Conservation (phyloP, 2,329 filamentous ascomycete species). For the Sclerotinia glacialis region DNA sequence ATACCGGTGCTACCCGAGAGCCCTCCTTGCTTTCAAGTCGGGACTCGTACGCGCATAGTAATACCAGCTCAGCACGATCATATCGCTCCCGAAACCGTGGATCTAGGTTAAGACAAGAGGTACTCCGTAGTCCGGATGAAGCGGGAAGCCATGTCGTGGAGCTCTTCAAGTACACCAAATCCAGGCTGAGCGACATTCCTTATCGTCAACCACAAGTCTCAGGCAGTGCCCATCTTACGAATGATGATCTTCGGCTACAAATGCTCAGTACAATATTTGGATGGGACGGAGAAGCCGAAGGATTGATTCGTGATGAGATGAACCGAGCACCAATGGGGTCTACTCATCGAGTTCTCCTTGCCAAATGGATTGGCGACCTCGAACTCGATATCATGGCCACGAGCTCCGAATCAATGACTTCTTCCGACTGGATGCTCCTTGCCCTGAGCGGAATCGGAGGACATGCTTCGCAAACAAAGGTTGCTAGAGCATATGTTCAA, state of each 20-base stretch:
- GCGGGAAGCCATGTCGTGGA: constrained; percentile 60
- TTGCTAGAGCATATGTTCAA: constrained; percentile 87
- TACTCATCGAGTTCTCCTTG: constrained; percentile 74
- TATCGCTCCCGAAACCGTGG: constrained; percentile 49
- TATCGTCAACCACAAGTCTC: constrained; percentile 66
- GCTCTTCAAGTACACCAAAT: constrained; percentile 81
- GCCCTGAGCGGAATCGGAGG: constrained; percentile 85
- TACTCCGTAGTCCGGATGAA: constrained; percentile 75
- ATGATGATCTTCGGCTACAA: constrained; percentile 78
- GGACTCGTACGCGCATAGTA: constrained; percentile 58
- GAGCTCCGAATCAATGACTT: constrained; percentile 82
- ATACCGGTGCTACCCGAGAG: constrained; percentile 32
- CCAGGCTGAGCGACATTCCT: constrained; percentile 76
- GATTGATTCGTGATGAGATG: constrained; percentile 81
- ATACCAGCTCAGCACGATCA: constrained; percentile 39
- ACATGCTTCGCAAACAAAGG: constrained; percentile 77
- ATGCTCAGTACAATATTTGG: constrained; percentile 96
- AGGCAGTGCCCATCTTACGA: constrained; percentile 61
- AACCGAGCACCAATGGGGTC: constrained; percentile 70
- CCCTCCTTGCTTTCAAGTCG: constrained; percentile 38
- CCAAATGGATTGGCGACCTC: constrained; percentile 89
- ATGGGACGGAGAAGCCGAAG: constrained; percentile 82
- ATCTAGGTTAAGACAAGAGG: constrained; percentile 76
- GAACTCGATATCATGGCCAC: constrained; percentile 77
- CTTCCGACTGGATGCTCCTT: constrained; percentile 94